phyloP scores from a whole-genome alignment of 2,329 filamentous ascomycete species.

The Colletotrichum sp. region DNA sequence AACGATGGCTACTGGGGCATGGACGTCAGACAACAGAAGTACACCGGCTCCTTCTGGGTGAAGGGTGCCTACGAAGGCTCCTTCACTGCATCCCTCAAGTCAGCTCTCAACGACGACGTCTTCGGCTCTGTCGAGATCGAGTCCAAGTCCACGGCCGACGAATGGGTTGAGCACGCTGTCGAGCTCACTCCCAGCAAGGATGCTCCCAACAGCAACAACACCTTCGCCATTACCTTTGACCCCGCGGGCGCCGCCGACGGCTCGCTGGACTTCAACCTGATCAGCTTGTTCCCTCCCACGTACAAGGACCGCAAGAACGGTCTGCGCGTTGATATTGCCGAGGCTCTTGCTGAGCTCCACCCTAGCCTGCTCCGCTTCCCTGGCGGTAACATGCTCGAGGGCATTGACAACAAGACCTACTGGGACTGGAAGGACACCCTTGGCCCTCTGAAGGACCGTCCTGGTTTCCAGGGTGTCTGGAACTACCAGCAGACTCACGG shows the following conservation, averaged over 20 bases:
- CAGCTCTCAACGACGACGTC: conserved; percentile 46
- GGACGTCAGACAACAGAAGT: conserved; percentile 50
- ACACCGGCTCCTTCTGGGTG: conserved; percentile 59
- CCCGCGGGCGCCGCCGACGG: conserved; percentile 38
- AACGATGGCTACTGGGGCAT: conserved; percentile 67
- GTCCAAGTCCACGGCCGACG: conserved; percentile 40
- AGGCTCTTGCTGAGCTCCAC: conserved; percentile 56
- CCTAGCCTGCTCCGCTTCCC: conserved; percentile 67
- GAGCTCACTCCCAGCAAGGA: conserved; percentile 46
- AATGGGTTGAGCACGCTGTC: conserved; percentile 59
- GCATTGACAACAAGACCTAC: conserved; percentile 43
- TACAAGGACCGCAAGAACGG: conserved; percentile 65
- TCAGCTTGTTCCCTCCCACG: conserved; percentile 65
- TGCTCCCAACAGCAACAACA: conserved; percentile 61
- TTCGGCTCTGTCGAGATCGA: conserved; percentile 53
- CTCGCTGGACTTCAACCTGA: conserved; percentile 61
- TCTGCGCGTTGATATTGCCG: conserved; percentile 58
- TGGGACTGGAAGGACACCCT: conserved; percentile 62
- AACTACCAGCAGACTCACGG: conserved; percentile 67
- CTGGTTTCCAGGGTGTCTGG: conserved; percentile 64
- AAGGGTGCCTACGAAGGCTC: conserved; percentile 51
- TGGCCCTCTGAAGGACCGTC: conserved; percentile 58
- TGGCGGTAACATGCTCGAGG: conserved; percentile 68
- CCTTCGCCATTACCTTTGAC: conserved; percentile 60
- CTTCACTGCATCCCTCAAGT: conserved; percentile 53